A percentile compares a stretch with the other conserved stretches of the same genome.
Conservation (phyloP, 495 filamentous ascomycete species). For the Talaromyces ruber region DNA sequence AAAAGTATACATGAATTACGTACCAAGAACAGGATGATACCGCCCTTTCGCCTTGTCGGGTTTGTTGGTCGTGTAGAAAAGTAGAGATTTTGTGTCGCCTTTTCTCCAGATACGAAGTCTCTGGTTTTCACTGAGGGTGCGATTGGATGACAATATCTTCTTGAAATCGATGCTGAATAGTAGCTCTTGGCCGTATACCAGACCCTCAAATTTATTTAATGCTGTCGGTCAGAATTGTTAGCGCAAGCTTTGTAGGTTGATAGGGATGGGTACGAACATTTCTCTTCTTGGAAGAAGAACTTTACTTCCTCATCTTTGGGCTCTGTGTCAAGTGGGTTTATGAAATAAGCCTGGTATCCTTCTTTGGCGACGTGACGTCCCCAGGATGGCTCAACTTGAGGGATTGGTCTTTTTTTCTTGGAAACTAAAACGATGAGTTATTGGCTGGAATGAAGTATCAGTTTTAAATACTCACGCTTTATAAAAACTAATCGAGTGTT, state of each 20-base stretch:
- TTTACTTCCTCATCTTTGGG: neutral
- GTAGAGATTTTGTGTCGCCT: neutral
- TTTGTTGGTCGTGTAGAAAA: slow-evolving; percentile 2
- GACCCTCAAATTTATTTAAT: neutral
- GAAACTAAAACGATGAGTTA: neutral
- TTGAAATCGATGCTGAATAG: neutral
- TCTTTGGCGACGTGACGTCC: neutral
- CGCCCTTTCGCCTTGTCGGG: neutral
- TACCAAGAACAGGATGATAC: neutral
- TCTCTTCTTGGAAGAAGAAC: slow-evolving; percentile 4
- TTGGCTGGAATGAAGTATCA: neutral
- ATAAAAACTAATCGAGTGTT: neutral
- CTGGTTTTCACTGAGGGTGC: neutral
- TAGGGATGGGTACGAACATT: neutral
- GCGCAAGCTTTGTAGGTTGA: neutral
- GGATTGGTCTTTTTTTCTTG: slow-evolving; percentile 1
- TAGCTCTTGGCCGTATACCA: slow-evolving; percentile 6
- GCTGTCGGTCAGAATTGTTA: neutral
- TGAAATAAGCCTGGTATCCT: slow-evolving; percentile 4
- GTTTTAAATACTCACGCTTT: neutral
- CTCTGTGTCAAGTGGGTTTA: neutral
- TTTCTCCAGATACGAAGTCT: slow-evolving; percentile 2
- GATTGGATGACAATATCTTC: slow-evolving; percentile 2
- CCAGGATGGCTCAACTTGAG: slow-evolving; percentile 5
- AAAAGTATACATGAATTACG: neutral